phyloP scores from a whole-genome alignment of 2,329 filamentous ascomycete species.

The Ceratocystis albifundus region DNA sequence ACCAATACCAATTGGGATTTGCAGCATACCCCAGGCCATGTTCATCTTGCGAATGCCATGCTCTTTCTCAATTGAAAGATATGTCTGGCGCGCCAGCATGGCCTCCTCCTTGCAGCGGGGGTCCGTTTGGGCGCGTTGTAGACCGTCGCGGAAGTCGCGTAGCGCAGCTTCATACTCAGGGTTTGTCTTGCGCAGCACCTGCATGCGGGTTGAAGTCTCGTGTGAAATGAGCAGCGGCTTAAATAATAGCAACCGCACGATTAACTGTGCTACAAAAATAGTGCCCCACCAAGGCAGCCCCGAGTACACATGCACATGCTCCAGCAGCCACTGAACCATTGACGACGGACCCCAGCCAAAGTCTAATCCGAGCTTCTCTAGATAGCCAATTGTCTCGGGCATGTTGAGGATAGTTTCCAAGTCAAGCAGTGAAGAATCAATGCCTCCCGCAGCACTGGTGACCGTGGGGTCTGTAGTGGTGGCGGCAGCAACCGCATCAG shows the following conservation, averaged over 20 bases:
- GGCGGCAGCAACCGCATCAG: constrained; percentile 23
- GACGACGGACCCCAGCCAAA: constrained; percentile 73
- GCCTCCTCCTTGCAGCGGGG: constrained; percentile 22
- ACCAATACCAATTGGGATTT: constrained; percentile 62
- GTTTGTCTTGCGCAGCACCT: constrained; percentile 40
- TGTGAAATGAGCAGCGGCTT: constrained; percentile 52
- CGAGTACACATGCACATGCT: constrained; percentile 66
- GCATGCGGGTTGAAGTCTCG: constrained; percentile 51
- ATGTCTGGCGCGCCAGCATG: constrained; percentile 28
- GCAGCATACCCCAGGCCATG: constrained; percentile 33
- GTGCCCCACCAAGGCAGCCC: constrained; percentile 75
- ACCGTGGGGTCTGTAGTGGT: constrained; percentile 24
- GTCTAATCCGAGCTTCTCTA: constrained; percentile 72
- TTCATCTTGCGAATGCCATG: constrained; percentile 30
- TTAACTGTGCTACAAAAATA: constrained; percentile 53
- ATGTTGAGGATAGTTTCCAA: constrained; percentile 39
- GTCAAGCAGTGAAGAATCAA: constrained; percentile 25
- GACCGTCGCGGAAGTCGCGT: constrained; percentile 38
- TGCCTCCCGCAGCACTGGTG: constrained; percentile 20
- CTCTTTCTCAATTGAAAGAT: constrained; percentile 27
- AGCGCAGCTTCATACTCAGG: constrained; percentile 40
- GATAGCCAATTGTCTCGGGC: constrained; percentile 68
- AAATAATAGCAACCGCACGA: constrained; percentile 54
- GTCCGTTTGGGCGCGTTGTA: constrained; percentile 33
- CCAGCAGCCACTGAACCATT: constrained; percentile 61